Evolutionary conservation across 2,329 filamentous ascomycete species (phyloP).

Genomic region (Macrophomina phaseolina): DNA sequence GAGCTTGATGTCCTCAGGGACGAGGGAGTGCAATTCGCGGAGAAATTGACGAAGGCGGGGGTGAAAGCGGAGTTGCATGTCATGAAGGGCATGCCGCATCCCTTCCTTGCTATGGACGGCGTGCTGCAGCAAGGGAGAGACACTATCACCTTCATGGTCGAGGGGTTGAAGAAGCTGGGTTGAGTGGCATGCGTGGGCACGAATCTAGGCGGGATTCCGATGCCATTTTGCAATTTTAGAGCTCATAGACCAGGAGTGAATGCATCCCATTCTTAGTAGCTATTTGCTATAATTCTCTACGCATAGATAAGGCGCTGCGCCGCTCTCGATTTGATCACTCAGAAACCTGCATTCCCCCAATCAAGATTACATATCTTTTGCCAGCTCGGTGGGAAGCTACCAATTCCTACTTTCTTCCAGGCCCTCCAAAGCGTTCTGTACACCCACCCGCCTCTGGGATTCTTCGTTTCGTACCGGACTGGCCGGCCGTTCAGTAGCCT

Average conservation of each 20-base stretch:
- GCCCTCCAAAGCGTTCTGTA: too few relatives aligned
- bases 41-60: constrained; percentile 33
- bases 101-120: constrained; percentile 21
- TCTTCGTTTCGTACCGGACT: too few relatives aligned
- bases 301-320: too few relatives aligned
- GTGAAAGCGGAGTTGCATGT: constrained; percentile 29
- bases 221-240: not conserved
- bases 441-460: too few relatives aligned
- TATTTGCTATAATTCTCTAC: too few relatives aligned
- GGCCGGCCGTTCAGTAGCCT: too few relatives aligned
- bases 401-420: too few relatives aligned
- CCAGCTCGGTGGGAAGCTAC: too few relatives aligned
- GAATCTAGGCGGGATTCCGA: not conserved
- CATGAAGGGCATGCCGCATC: constrained; percentile 24
- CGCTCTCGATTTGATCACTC: too few relatives aligned
- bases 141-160: constrained; percentile 14
- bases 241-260: not conserved
- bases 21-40: constrained; percentile 39
- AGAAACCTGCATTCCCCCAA: too few relatives aligned
- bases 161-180: constrained; percentile 15
- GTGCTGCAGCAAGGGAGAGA: constrained; percentile 25
- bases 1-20: constrained; percentile 44
- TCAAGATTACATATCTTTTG: too few relatives aligned
- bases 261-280: too few relatives aligned
- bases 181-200: not conserved